Evolutionary conservation across 306 rosid species (phyloP).

Genomic region (Prunus persica): DNA sequence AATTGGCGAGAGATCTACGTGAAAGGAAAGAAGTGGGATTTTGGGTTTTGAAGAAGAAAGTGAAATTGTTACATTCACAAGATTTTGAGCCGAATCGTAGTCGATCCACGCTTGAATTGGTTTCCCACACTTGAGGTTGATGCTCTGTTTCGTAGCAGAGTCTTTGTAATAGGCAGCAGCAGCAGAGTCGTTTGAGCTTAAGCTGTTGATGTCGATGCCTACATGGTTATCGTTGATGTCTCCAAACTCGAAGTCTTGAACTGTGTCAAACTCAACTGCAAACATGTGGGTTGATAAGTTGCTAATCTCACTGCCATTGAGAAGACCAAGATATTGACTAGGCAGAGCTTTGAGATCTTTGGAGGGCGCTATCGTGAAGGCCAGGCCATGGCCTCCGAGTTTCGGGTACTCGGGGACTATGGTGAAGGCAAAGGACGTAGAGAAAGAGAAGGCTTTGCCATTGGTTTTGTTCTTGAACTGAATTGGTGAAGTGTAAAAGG

Average conservation of each 20-base stretch:
- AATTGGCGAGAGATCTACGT: constrained; percentile 52
- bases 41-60: constrained; percentile 54
- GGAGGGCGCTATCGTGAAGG: constrained; percentile 57
- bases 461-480: constrained; percentile 50
- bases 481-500: constrained; percentile 48
- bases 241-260: constrained; percentile 78
- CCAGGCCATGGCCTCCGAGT: constrained; percentile 88
- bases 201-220: constrained; percentile 64
- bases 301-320: constrained; percentile 52
- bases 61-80: constrained; percentile 54
- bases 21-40: constrained; percentile 46
- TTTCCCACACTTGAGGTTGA: constrained; percentile 56
- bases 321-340: constrained; percentile 74
- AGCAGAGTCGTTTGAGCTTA: constrained; percentile 50
- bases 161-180: constrained; percentile 45
- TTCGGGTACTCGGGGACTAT: constrained; percentile 74
- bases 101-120: constrained; percentile 72
- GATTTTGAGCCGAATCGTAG: constrained; percentile 46
- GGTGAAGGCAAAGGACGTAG: constrained; percentile 61
- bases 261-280: constrained; percentile 84
- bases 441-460: constrained; percentile 65
- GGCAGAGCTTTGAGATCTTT: constrained; percentile 55
- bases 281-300: constrained; percentile 65
- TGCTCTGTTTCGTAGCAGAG: constrained; percentile 21
- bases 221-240: constrained; percentile 83